phyloP scores from a whole-genome alignment of 495 filamentous ascomycete genomes.

The Margaritispora aquatica region DNA sequence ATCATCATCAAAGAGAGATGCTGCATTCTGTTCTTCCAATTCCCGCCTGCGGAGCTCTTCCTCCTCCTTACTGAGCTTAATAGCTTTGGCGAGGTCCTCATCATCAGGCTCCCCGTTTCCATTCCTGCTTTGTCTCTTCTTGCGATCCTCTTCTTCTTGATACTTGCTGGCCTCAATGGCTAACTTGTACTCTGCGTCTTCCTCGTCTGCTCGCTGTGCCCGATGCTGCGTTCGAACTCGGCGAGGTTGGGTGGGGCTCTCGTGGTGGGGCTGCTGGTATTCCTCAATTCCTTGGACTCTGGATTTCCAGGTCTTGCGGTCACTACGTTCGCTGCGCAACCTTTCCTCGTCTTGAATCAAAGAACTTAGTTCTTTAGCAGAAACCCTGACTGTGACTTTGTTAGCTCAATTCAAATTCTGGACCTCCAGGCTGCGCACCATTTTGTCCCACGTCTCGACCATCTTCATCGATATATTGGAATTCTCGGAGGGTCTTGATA shows the following conservation, averaged over 20 bases:
- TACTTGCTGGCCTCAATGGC: constrained; percentile 95
- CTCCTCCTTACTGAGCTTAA: constrained; percentile 88
- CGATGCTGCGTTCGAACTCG: constrained; percentile 34
- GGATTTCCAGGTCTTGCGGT: constrained; percentile 94
- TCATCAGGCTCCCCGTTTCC: constrained; percentile 46
- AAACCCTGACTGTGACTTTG: constrained; percentile 68
- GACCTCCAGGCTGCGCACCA: constrained; percentile 44
- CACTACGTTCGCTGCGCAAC: constrained; percentile 81
- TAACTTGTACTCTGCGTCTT: constrained; percentile 87
- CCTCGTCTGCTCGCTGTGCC: constrained; percentile 58
- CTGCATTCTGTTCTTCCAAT: constrained; percentile 82
- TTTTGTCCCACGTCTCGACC: constrained; percentile 92
- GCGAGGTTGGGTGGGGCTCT: constrained; percentile 37
- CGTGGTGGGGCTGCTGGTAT: constrained; percentile 40
- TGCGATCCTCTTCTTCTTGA: constrained; percentile 90
- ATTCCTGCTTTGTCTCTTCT: constrained; percentile 65
- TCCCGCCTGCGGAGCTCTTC: constrained; percentile 83
- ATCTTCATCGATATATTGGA: constrained; percentile 92
- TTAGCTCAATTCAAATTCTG: constrained; percentile 15
- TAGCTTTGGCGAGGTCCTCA: constrained; percentile 85
- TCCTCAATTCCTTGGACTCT: constrained; percentile 92
- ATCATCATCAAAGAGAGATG: constrained; percentile 81
- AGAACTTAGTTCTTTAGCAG: constrained; percentile 94
- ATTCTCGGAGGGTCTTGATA: constrained; percentile 97
- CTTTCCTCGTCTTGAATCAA: constrained; percentile 93